These are phyloP conservation scores for Yamadazyma buinensis DNA, from an alignment of 1,139 yeast species.

Conservation along the genomic window DNA sequence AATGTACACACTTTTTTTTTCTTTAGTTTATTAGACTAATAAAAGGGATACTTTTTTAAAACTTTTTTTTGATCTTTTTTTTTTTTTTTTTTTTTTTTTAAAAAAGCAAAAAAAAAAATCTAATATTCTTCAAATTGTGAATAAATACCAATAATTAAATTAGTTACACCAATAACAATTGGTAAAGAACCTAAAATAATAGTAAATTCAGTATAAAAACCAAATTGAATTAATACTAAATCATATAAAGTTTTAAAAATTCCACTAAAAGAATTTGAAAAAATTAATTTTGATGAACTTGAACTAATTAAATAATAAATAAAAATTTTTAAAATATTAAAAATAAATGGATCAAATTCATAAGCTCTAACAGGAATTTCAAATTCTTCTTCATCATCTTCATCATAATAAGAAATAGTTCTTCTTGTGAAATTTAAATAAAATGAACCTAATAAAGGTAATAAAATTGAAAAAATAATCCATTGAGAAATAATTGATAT, in stretches of 20 bases:
- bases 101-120: too few species aligned
- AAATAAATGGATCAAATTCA: conserved; percentile 55
- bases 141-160: conserved; percentile 48
- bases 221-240: conserved; percentile 34
- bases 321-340: conserved; percentile 49
- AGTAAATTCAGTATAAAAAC: conserved; percentile 33
- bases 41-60: too few species aligned
- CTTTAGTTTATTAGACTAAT: too few species aligned
- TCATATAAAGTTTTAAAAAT: conserved; percentile 34
- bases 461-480: conserved; percentile 33
- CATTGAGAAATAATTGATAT: conserved; percentile 37
- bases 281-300: conserved; percentile 29
- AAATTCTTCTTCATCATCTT: conserved; percentile 36
- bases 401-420: conserved; percentile 27
- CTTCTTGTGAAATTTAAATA: conserved; percentile 53
- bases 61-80: too few species aligned
- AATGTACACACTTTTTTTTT: too few species aligned
- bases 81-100: too few species aligned
- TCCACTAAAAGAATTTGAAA: conserved; percentile 25
- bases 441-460: conserved; percentile 48
- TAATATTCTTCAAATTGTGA: conserved; percentile 45
- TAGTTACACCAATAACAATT: conserved; percentile 44
- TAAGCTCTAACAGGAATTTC: conserved; percentile 33
- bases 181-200: conserved; percentile 46
- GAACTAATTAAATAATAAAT: conserved; percentile 40